phyloP scores from a whole-genome alignment of 768 basidiomycete genomes.

The Russula griseocarnosa region DNA sequence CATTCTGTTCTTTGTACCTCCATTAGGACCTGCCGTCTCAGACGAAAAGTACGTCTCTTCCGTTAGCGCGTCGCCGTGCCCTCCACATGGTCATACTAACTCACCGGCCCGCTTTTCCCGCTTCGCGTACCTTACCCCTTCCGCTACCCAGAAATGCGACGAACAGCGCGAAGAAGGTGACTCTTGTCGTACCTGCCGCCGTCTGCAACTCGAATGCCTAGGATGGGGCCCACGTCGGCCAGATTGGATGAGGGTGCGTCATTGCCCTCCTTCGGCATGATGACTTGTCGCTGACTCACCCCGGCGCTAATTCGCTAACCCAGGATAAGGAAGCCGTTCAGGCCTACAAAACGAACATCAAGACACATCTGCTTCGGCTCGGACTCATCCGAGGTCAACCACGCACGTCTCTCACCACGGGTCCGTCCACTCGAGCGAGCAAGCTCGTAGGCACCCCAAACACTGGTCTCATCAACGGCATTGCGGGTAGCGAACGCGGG shows the following conservation, averaged over 20 bases:
- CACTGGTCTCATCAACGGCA: not conserved
- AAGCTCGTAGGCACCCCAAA: conserved; percentile 8
- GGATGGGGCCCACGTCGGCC: conserved; percentile 83
- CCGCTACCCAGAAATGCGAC: conserved; percentile 69
- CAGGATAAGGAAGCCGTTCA: conserved; percentile 83
- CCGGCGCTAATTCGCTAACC: conserved; percentile 27
- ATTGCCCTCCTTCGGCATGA: conserved; percentile 18
- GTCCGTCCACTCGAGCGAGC: conserved; percentile 34
- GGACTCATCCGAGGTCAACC: conserved; percentile 83
- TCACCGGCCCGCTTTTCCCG: conserved; percentile 26
- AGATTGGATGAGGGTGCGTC: conserved; percentile 81
- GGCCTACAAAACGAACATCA: conserved; percentile 79
- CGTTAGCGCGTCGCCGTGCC: conserved; percentile 11
- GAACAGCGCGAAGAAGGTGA: conserved; percentile 71
- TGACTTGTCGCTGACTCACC: conserved; percentile 18
- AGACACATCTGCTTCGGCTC: conserved; percentile 69
- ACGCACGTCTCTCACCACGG: conserved; percentile 47
- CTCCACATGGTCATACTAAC: conserved; percentile 20
- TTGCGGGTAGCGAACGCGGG: conserved; percentile 17
- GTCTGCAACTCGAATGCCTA: conserved; percentile 75
- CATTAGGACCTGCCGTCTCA: conserved; percentile 74
- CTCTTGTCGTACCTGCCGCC: conserved; percentile 76
- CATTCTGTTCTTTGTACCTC: not conserved
- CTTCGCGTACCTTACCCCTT: conserved; percentile 3
- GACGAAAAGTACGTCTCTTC: conserved; percentile 61